These are phyloP conservation scores for Corynespora cassiicola DNA, from an alignment of 2,329 filamentous ascomycete genomes.

Conservation along the genomic window DNA sequence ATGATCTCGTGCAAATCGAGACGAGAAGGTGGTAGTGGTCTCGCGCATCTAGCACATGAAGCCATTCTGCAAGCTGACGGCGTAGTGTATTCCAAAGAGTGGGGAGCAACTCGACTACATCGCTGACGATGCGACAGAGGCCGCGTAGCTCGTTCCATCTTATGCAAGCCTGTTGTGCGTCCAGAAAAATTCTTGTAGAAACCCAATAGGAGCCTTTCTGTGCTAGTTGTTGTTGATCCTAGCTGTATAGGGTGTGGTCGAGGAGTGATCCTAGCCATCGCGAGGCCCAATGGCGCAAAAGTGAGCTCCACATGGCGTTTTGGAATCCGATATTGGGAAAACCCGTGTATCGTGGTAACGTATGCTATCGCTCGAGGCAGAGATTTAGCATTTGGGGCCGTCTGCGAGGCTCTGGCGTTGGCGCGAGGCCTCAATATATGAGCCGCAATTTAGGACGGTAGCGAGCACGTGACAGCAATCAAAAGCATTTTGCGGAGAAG, in stretches of 20 bases:
- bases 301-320: conserved; percentile 1
- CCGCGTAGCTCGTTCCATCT: too few relatives aligned
- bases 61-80: too few relatives aligned
- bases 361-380: not conserved
- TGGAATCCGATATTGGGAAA: not conserved
- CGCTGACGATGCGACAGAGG: too few relatives aligned
- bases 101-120: too few relatives aligned
- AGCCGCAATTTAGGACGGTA: conserved; percentile 10
- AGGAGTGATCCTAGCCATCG: too few relatives aligned
- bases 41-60: too few relatives aligned
- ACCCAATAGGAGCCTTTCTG: not conserved
- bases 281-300: conserved; percentile 7
- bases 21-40: too few relatives aligned
- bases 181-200: too few relatives aligned
- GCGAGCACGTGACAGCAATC: conserved; percentile 15
- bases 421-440: conserved; percentile 17
- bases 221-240: conserved; percentile 1
- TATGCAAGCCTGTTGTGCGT: too few relatives aligned
- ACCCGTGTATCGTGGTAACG: not conserved
- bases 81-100: too few relatives aligned
- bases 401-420: conserved; percentile 1
- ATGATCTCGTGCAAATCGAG: too few relatives aligned
- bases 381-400: conserved; percentile 2
- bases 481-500: conserved; percentile 16
- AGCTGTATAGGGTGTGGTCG: not conserved